Conservation (phyloP, 2,329 filamentous ascomycete species). For the Fusarium humuli region DNA sequence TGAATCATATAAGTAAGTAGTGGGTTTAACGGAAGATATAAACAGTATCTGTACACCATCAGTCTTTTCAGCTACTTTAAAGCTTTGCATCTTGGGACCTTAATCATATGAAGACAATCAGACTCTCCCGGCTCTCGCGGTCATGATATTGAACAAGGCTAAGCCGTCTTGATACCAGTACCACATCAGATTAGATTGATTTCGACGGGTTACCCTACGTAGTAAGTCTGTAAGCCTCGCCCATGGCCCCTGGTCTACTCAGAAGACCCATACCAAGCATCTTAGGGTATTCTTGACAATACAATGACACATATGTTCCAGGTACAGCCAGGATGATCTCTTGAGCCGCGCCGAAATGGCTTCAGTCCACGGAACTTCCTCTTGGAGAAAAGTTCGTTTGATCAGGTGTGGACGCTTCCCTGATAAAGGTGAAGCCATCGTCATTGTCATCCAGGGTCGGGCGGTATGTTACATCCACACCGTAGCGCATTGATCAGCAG, state of each 20-base stretch:
- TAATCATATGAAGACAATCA: neutral
- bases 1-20: neutral
- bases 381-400: conserved; percentile 6
- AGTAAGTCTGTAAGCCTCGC: neutral
- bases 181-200: neutral
- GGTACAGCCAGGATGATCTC: conserved; percentile 2
- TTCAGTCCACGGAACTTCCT: conserved; percentile 22
- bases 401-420: conserved; percentile 16
- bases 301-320: conserved; percentile 31
- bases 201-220: neutral
- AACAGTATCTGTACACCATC: neutral
- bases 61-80: neutral
- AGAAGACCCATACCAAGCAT: conserved; percentile 1
- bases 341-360: neutral
- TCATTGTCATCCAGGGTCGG: conserved; percentile 15
- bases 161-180: neutral
- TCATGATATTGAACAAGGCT: neutral
- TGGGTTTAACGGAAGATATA: neutral
- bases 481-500: conserved; percentile 19
- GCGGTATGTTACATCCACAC: conserved; percentile 22
- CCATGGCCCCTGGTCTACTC: neutral
- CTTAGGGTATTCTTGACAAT: neutral
- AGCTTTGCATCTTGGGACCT: neutral
- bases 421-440: conserved; percentile 26
- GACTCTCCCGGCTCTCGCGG: no score